Evolutionary conservation across 1,284 basidiomycete species (phyloP), one percentile per base, ranked within the genome.

Genomic region (Cutaneotrichosporon cavernicola): DNA sequence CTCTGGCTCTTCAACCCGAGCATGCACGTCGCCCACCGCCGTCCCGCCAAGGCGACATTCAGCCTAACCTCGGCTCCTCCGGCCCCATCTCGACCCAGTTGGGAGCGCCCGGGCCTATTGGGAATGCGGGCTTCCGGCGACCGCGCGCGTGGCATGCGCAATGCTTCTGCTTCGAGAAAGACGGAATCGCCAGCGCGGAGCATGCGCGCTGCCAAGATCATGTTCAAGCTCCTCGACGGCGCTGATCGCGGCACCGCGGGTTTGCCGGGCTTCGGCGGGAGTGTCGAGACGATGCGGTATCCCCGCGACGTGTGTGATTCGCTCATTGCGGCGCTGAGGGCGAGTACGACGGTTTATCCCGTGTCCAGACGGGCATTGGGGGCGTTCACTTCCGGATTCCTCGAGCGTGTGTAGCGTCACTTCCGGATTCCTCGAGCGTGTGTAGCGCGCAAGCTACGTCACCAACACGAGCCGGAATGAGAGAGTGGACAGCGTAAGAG

Each of bases 1-100:
- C 90, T 92, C 63, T 95, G 92, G 92, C 77, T 95, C 22, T 95
- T 96, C 85, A 95, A 93, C 76, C 91, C 92, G 0, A 87, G 84
- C 65, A 87, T 95, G 69, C 86, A 86, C 13, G 79, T 95, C 32
- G 85, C 90, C 1, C 94, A 92, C 74, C 66, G 70, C 22, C 58
- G 64, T 32, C 58, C 69, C 1, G 59, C 53, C n/a, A 22, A 50
- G 11, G 32, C 55, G 36, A 56, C 36, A 4, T 56, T 56, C 55
- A 16, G 13, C 7, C 51, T 52, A 55, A 43, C 53, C 34, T 30
- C 36, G 21, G 47, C 43, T 9, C 36, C 13, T 46, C 52, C 8
- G 13, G 26, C 43, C 9, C 31, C 30, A 51, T 38, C 21, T 57
- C 30, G 31, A 1, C 18, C 51, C 4, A 32, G 30, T 4, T 34